Percentiles rank a stretch among this genome's conserved stretches.
Evolutionary conservation across 306 rosid genomes (phyloP).

Genomic region (Prunus mira): DNA sequence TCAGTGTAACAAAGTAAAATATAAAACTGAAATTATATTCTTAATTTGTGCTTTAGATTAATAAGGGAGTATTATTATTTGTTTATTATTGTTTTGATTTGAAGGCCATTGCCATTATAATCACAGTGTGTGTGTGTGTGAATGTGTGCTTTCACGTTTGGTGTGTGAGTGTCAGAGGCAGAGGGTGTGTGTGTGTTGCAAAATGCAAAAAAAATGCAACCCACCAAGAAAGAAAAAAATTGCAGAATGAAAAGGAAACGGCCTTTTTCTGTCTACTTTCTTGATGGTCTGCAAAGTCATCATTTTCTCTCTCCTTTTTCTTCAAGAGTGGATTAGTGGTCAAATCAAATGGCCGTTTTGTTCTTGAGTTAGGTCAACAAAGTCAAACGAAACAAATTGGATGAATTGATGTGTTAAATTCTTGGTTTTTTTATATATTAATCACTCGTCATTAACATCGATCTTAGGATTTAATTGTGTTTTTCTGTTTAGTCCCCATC

Average conservation of each 20-base stretch:
- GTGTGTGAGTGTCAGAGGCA: conserved; percentile 15
- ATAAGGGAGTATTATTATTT: neutral
- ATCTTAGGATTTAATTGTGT: neutral
- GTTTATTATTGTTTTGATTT: neutral
- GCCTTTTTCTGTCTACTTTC: conserved; percentile 37
- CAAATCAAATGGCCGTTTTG: neutral
- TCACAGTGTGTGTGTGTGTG: conserved; percentile 2
- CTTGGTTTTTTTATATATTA: neutral
- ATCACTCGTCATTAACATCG: neutral
- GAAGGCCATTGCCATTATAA: neutral
- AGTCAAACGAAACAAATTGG: neutral
- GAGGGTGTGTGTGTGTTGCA: neutral
- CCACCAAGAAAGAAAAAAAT: neutral
- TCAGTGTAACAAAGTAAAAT: neutral
- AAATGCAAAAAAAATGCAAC: neutral
- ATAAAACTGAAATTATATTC: neutral
- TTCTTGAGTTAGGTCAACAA: neutral
- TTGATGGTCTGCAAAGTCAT: conserved; percentile 32
- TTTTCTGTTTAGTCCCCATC: neutral
- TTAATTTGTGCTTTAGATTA: neutral
- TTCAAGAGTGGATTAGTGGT: neutral
- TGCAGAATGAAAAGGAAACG: conserved; percentile 17
- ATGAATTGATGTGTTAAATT: neutral
- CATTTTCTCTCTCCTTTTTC: conserved; percentile 9
- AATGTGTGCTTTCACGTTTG: conserved; percentile 21